Percentiles rank a stretch among this genome's conserved stretches.
These are phyloP conservation scores for Moniliella sp. DNA, from an alignment of 1,284 basidiomycete genomes.

Conservation along the genomic window DNA sequence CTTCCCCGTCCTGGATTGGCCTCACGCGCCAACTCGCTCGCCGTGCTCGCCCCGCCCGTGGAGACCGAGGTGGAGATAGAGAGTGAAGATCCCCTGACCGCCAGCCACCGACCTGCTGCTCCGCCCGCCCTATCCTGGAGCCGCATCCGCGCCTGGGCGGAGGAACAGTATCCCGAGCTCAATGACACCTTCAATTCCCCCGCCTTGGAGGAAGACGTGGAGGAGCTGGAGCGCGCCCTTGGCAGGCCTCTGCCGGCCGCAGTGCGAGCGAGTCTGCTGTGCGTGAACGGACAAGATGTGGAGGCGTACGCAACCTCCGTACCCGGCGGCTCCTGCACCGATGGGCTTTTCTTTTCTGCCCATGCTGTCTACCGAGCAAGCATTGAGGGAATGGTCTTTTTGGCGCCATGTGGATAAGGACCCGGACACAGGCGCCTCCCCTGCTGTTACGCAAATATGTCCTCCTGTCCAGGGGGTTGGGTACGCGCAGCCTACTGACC, in stretches of 20 bases:
- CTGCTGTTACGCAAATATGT: conserved; percentile 42
- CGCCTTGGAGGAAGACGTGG: too few relatives aligned
- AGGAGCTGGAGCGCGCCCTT: too few relatives aligned
- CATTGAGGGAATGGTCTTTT: conserved; percentile 26
- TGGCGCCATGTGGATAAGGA: conserved; percentile 30
- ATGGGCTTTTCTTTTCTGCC: conserved; percentile 28
- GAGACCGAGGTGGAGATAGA: too few relatives aligned
- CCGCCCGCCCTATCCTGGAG: too few relatives aligned
- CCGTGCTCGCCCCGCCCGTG: too few relatives aligned
- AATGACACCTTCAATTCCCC: too few relatives aligned
- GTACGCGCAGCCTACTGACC: conserved; percentile 66
- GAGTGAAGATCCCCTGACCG: too few relatives aligned
- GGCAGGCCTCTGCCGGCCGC: conserved; percentile 20
- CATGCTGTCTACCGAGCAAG: conserved; percentile 18
- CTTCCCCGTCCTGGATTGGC: too few relatives aligned
- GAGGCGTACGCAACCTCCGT: conserved; percentile 7
- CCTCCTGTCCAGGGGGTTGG: conserved; percentile 73
- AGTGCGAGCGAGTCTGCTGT: conserved; percentile 25
- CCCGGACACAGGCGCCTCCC: conserved; percentile 19
- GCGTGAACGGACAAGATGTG: conserved; percentile 27
- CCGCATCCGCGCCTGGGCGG: too few relatives aligned
- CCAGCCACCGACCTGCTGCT: too few relatives aligned
- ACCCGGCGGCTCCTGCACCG: conserved; percentile 17
- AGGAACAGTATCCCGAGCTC: too few relatives aligned
- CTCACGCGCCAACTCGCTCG: too few relatives aligned